Percentiles rank a stretch among this genome's conserved stretches.
Evolutionary conservation across 169 alveolate genomes (phyloP).

Genomic region (Cryptosporidium sp.): DNA sequence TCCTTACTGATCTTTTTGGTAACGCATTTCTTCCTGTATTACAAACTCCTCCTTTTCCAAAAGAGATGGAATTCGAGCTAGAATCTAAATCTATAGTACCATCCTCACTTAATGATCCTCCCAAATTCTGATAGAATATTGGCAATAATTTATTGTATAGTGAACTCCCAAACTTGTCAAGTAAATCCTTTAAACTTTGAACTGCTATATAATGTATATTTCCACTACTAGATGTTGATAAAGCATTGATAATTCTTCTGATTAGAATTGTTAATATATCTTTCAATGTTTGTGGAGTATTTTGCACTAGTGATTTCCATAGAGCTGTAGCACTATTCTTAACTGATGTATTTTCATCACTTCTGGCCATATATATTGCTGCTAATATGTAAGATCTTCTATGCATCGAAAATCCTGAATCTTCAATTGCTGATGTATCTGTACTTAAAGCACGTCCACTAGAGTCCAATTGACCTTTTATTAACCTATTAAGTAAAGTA

Average conservation of each 20-base stretch:
- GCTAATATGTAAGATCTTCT: constrained; percentile 82
- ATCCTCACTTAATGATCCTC: constrained; percentile 38
- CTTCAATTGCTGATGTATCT: constrained; percentile 69
- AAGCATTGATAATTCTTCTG: constrained; percentile 76
- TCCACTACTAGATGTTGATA: constrained; percentile 51
- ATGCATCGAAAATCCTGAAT: constrained; percentile 79
- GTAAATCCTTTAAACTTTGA: constrained; percentile 39
- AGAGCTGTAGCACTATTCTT: constrained; percentile 79
- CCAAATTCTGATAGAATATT: constrained; percentile 64
- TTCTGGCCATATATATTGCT: constrained; percentile 80
- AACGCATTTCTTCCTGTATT: background rate
- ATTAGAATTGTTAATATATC: constrained; percentile 81
- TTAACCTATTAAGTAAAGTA: constrained; percentile 79
- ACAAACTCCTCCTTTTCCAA: background rate
- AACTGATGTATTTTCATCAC: constrained; percentile 80
- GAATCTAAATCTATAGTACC: background rate
- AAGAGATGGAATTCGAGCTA: too few relatives aligned
- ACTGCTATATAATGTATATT: constrained; percentile 33
- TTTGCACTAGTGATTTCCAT: constrained; percentile 83
- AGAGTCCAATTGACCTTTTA: constrained; percentile 76
- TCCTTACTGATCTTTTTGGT: constrained; percentile 15
- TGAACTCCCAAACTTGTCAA: constrained; percentile 54
- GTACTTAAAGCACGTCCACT: constrained; percentile 64
- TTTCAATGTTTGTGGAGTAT: constrained; percentile 82
- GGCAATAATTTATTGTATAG: constrained; percentile 46